These are phyloP conservation scores for Raphanus hybrid DNA, from an alignment of 441 rosid species.

Conservation along the genomic window DNA sequence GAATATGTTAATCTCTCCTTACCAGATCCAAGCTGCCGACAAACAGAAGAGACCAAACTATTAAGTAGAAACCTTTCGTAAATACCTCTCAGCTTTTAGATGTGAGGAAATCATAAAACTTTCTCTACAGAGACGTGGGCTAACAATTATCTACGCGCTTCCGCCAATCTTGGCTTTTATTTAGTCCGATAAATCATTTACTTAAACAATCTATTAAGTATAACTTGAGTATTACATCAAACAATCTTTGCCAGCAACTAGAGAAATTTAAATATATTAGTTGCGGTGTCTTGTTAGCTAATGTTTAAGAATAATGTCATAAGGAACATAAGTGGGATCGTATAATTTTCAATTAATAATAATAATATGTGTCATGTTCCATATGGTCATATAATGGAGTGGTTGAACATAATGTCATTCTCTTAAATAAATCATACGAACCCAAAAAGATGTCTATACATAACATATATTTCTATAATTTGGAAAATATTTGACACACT, in stretches of 20 bases:
- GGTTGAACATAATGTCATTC: conserved; percentile 32
- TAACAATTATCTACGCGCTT: conserved; percentile 16
- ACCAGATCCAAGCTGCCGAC: conserved; percentile 25
- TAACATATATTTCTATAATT: background rate
- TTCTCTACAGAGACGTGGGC: conserved; percentile 20
- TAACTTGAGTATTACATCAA: conserved; percentile 23
- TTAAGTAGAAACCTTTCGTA: conserved; percentile 18
- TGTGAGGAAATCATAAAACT: conserved; percentile 12
- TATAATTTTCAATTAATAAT: conserved; percentile 22
- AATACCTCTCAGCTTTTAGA: conserved; percentile 12
- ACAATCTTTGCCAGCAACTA: conserved; percentile 35
- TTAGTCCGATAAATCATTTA: conserved; percentile 1
- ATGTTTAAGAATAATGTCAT: conserved; percentile 35
- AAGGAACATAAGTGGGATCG: conserved; percentile 28
- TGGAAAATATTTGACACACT: background rate
- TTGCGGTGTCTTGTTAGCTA: conserved; percentile 35
- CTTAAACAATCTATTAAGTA: background rate
- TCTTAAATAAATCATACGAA: conserved; percentile 11
- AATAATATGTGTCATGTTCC: conserved; percentile 34
- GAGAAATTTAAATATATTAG: conserved; percentile 24
- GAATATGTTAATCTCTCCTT: background rate
- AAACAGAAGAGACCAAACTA: conserved; percentile 11
- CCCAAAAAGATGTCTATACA: conserved; percentile 10
- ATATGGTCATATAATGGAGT: conserved; percentile 41
- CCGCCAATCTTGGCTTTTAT: conserved; percentile 25